phyloP scores from a whole-genome alignment of 2,329 filamentous ascomycete species.

The Sporothrix inflata region DNA sequence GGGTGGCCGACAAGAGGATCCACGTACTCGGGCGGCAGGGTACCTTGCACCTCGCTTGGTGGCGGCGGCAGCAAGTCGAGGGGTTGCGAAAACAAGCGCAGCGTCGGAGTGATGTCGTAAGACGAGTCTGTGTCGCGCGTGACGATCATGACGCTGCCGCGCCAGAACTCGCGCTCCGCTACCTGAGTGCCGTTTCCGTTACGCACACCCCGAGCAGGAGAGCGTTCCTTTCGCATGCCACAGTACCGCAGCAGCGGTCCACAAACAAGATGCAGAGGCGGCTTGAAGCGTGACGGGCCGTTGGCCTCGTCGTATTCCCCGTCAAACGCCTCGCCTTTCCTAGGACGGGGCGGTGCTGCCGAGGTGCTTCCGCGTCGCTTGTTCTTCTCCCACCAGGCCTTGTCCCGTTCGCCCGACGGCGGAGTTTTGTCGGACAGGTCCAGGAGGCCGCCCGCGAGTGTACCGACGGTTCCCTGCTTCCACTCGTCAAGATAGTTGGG shows the following conservation, averaged over 20 bases:
- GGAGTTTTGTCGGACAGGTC: slow-evolving; percentile 56
- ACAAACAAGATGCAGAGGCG: slow-evolving; percentile 82
- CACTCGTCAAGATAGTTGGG: slow-evolving; percentile 71
- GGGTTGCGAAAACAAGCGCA: slow-evolving; percentile 85
- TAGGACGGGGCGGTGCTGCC: slow-evolving; percentile 46
- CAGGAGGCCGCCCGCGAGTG: slow-evolving; percentile 60
- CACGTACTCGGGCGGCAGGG: slow-evolving; percentile 77
- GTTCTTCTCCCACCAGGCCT: slow-evolving; percentile 77
- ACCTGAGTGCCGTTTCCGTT: slow-evolving; percentile 38
- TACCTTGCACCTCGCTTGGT: slow-evolving; percentile 66
- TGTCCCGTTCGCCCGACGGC: slow-evolving; percentile 51
- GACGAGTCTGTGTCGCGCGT: slow-evolving; percentile 82
- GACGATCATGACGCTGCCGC: slow-evolving; percentile 94
- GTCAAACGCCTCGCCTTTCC: slow-evolving; percentile 66
- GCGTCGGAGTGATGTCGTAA: slow-evolving; percentile 75
- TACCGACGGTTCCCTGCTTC: slow-evolving; percentile 68
- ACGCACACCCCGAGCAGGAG: slow-evolving; percentile 45
- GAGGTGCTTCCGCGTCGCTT: slow-evolving; percentile 53
- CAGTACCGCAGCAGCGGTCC: slow-evolving; percentile 89
- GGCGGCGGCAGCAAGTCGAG: slow-evolving; percentile 81
- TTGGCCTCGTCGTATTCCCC: slow-evolving; percentile 68
- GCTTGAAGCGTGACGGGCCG: slow-evolving; percentile 75
- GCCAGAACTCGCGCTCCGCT: slow-evolving; percentile 77
- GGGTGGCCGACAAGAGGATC: slow-evolving; percentile 87
- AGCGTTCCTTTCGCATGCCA: slow-evolving; percentile 71